Evolutionary conservation across 306 rosid genomes (phyloP).

Genomic region (Sechiopsis laciniata): DNA sequence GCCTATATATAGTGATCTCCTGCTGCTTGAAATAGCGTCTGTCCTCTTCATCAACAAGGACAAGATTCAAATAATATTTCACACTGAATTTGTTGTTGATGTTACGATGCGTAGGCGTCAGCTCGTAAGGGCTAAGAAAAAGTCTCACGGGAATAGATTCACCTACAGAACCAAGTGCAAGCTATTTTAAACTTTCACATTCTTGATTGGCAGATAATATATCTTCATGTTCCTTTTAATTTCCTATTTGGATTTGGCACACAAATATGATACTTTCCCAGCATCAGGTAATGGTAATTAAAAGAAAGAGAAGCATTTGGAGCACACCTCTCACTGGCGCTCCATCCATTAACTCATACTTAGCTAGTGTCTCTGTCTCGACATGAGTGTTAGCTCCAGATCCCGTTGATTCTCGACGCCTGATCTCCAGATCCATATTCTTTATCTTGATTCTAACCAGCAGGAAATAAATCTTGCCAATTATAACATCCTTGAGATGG

Average conservation of each 20-base stretch:
- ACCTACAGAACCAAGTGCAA: constrained; percentile 43
- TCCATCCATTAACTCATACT: constrained; percentile 97
- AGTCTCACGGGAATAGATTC: constrained; percentile 98
- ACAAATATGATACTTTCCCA: neutral
- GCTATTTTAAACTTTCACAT: neutral
- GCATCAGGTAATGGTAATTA: neutral
- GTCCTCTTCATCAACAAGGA: constrained; percentile 94
- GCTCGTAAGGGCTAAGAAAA: constrained; percentile 96
- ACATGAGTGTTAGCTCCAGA: constrained; percentile 97
- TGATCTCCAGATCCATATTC: constrained; percentile 96
- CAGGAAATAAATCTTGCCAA: constrained; percentile 92
- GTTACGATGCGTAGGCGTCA: constrained; percentile 90
- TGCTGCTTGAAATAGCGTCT: constrained; percentile 98
- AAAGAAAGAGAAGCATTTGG: neutral
- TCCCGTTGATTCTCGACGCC: constrained; percentile 96
- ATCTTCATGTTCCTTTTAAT: no score
- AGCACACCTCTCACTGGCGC: constrained; percentile 96
- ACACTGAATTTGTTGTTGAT: constrained; percentile 96
- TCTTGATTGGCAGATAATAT: neutral
- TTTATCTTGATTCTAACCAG: constrained; percentile 98
- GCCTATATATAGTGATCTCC: constrained; percentile 93
- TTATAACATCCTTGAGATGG: constrained; percentile 88
- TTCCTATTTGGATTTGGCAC: neutral
- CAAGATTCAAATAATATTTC: constrained; percentile 92
- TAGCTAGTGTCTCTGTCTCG: constrained; percentile 96